Base-by-base conservation (phyloP, 768 basidiomycete genomes). In the Termitomyces sp. region DNA sequence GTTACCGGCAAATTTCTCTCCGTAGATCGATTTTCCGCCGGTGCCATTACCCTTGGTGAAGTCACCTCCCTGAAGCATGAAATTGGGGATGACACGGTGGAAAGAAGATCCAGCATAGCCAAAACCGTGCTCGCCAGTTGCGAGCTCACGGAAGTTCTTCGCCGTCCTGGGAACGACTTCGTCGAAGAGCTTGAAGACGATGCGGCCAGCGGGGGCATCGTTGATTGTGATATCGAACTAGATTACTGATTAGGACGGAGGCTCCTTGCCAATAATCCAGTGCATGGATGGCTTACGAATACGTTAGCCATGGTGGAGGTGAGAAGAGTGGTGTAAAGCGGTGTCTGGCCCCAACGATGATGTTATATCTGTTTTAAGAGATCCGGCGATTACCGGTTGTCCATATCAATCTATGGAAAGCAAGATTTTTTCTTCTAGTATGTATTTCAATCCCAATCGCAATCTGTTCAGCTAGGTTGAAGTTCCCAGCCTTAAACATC, bases 21-120 rank as follows among this genome's bases (percentile, higher is more conserved):
- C 89, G 60, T 88, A 90, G 70, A 90, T 90, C 28, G 86, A 88
- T 73, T 86, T 89, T 50, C 91, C 91, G 60, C 91, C 91, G 10
- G 88, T 90, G 16, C 91, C 91, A 60, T 89, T 75, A 32, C 72
- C 69, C 18, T 59, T 65, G 63, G 87, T 89, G 72, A 96, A 96
- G 70, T 95, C 93, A 57, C 94, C 94, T 28, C 92, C 93, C 72
- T 95, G 93, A 58, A 93, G 79, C 91, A 93, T 93, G 75, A 93
- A 95, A 44, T 68, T 46, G 20, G 88, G 89, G 69, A 94, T 93
- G 67, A 95, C 75, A 63, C 93, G 88, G 72, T 95, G 93, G 84
- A 95, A 94, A 0, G 41, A 26, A 23, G 77, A 77, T 18, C 84
- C 87, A 52, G 71, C 50, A 76, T 95, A 98, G 49, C 92, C 89